A percentile compares a stretch with the other conserved stretches of the same genome.
phyloP scores from a whole-genome alignment of 495 filamentous ascomycete genomes.

The Penicillium longicatenatum region DNA sequence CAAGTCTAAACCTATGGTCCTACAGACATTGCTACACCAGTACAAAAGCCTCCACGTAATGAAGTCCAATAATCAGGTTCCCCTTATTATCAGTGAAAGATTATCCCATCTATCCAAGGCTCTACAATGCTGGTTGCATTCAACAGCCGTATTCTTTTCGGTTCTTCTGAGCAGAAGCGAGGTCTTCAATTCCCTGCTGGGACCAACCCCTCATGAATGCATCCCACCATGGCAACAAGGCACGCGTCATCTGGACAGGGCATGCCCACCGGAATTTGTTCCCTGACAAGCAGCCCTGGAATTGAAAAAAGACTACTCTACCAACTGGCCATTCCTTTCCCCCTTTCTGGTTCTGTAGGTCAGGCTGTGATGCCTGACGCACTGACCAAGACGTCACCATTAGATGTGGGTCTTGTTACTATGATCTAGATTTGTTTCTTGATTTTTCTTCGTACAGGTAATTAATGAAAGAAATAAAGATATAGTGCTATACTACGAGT shows the following conservation, averaged over 20 bases:
- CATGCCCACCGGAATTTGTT: neutral
- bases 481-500: neutral
- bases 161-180: too few relatives aligned
- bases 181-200: too few relatives aligned
- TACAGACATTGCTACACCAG: neutral
- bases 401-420: neutral
- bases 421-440: neutral
- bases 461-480: neutral
- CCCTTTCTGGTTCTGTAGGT: too few relatives aligned
- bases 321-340: too few relatives aligned
- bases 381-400: neutral
- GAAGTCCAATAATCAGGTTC: neutral
- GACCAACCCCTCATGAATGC: neutral
- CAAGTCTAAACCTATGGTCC: neutral
- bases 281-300: neutral
- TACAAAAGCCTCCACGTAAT: neutral
- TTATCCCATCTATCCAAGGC: neutral
- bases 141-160: neutral
- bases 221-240: neutral
- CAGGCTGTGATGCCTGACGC: neutral
- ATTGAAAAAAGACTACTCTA: too few relatives aligned
- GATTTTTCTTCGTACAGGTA: neutral
- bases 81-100: neutral
- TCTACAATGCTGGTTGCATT: neutral
- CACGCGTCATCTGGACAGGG: neutral